Evolutionary conservation across 2,329 filamentous ascomycete genomes (phyloP).

Genomic region (Neophaeococcomyces aloes): DNA sequence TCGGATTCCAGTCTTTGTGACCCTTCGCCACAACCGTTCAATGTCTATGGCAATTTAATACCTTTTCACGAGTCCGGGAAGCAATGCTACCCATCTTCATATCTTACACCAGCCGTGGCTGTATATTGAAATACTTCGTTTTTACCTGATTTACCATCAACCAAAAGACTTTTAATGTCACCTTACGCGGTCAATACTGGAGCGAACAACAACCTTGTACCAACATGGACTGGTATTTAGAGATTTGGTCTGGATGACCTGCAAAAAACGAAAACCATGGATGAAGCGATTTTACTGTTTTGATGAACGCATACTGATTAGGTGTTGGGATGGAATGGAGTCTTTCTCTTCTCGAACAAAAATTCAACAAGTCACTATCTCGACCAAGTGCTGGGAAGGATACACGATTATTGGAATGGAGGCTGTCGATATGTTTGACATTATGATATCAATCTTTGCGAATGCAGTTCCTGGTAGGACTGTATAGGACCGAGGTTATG

Average conservation of each 20-base stretch:
- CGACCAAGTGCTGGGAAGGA: conserved; percentile 7
- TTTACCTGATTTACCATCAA: background rate
- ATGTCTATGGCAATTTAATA: conserved; percentile 22
- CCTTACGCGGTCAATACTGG: background rate
- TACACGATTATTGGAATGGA: conserved; percentile 5
- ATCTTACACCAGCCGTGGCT: conserved; percentile 14
- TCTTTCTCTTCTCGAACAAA: no score
- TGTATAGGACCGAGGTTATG: background rate
- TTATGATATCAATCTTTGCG: background rate
- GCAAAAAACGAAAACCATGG: background rate
- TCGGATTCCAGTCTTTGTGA: conserved; percentile 14
- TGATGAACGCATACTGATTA: no score
- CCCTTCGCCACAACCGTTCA: conserved; percentile 16
- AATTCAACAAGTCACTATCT: conserved; percentile 5
- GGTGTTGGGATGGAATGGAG: no score
- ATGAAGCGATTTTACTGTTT: background rate
- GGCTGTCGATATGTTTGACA: conserved; percentile 1
- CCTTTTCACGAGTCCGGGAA: conserved; percentile 19
- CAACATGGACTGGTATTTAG: background rate
- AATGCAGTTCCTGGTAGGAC: background rate
- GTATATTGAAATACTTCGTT: conserved; percentile 13
- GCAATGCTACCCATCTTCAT: conserved; percentile 13
- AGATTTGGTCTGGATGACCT: background rate
- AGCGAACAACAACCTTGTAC: background rate
- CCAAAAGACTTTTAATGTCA: background rate